Percentiles rank a stretch among this genome's conserved stretches.
These are phyloP conservation scores for Phaffia rhodozyma DNA, from an alignment of 1,284 basidiomycete genomes.

Conservation along the genomic window DNA sequence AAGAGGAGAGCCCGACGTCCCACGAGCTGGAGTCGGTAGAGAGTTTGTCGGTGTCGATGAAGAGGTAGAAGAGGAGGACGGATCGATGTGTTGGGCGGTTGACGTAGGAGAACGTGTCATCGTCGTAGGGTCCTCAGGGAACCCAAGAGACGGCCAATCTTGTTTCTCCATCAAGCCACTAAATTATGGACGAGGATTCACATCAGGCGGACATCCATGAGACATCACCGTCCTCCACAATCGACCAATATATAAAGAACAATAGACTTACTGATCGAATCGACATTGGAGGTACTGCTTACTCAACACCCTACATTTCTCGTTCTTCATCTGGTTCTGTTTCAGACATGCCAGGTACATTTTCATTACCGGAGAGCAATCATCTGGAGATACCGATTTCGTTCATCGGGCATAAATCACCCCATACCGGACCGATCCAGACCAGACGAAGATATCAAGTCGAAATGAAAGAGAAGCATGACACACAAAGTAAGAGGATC, in stretches of 20 bases:
- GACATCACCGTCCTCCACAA: background rate
- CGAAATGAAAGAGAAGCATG: background rate
- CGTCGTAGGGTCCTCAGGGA: constrained; percentile 8
- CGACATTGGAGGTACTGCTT: constrained; percentile 17
- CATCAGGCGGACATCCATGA: background rate
- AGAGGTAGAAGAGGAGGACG: no score
- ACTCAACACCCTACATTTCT: constrained; percentile 14
- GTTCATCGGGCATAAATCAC: background rate
- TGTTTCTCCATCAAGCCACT: constrained; percentile 18
- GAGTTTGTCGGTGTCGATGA: no score
- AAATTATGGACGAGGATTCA: background rate
- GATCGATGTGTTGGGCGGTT: no score
- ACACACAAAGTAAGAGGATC: background rate
- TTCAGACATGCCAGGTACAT: constrained; percentile 14
- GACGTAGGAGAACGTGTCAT: no score
- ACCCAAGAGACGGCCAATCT: constrained; percentile 14
- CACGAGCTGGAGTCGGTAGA: no score
- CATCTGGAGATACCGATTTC: background rate
- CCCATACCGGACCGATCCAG: background rate
- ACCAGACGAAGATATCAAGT: background rate
- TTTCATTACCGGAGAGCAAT: constrained; percentile 17
- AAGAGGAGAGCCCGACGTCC: no score
- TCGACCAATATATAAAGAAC: background rate
- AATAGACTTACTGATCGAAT: constrained; percentile 16
- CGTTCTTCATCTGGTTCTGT: constrained; percentile 12